Base-by-base conservation (phyloP, 495 filamentous ascomycete species). In the Recurvomyces mirabilis region DNA sequence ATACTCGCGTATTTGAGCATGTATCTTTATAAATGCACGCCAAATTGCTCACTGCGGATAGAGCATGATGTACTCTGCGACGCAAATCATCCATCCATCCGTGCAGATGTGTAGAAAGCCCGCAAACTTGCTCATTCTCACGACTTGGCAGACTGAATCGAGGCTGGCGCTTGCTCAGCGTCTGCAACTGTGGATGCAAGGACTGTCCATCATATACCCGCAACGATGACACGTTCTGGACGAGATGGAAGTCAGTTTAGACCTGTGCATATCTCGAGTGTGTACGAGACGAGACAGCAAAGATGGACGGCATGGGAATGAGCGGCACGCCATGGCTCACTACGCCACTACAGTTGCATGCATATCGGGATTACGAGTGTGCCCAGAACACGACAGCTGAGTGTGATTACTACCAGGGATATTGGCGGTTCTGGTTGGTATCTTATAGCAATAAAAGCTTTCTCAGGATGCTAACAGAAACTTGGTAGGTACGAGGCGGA, bases 401-500 rank as follows among this genome's bases (percentile, higher is more conserved):
- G 46, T 75, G 72, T 43, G 65, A 57, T 2, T 72, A 68, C 46
- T 63, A 68, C 9, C 42, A 25, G 3, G 56, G 55, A 3, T 57
- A 66, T 41, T 75, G 72, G 72, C 50, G 66, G 41, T 67, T 65
- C 51, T 75, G 70, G 71, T 68, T 57, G 34, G 49, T 28, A 33
- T 12, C 18, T 7, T 29, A 7, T n/a, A 29, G 7, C n/a, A n/a
- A n/a, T n/a, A n/a, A n/a, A n/a, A n/a, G n/a, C 26, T 7, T 29
- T 29, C 7, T 29, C n/a, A 29, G 3, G 22, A 15, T 5, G n/a
- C 39, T 10, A n/a, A 17, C 15, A 31, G 24, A n/a, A 42, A 42
- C n/a, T n/a, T 29, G 26, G n/a, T n/a, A 72, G 69, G 70, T 75
- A 74, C 41, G 40, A 70, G 39, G 66, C 71, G n/a, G 72, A 75